Percentiles rank a stretch among this genome's conserved stretches.
Evolutionary conservation across 2,329 filamentous ascomycete species (phyloP).

Genomic region (Zelopaecilomyces penicillatus): DNA sequence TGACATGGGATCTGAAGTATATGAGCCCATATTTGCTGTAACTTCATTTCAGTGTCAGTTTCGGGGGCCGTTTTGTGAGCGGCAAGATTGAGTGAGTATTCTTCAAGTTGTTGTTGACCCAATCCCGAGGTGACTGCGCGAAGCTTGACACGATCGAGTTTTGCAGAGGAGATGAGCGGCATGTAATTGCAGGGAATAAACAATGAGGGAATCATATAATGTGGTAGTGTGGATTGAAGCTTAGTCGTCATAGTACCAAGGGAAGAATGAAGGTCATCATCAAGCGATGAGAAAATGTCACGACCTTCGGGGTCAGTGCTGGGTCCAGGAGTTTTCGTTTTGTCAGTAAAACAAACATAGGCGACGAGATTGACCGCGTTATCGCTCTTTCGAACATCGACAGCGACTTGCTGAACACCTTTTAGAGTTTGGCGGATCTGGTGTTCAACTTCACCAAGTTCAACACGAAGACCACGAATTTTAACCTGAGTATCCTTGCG

Average conservation of each 20-base stretch:
- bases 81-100: conserved; percentile 2
- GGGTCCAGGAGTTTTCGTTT: neutral
- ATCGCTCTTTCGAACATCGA: neutral
- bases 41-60: conserved; percentile 2
- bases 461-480: neutral
- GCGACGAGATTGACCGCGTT: neutral
- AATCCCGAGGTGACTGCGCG: too few relatives aligned
- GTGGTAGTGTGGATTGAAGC: neutral
- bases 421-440: neutral
- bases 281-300: neutral
- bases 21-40: conserved; percentile 6
- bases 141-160: neutral
- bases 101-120: neutral
- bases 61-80: conserved; percentile 4
- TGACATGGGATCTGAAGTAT: conserved; percentile 3
- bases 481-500: neutral
- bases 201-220: neutral
- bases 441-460: neutral
- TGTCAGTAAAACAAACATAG: neutral
- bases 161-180: neutral
- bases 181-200: neutral
- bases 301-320: neutral
- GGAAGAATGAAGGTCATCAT: neutral
- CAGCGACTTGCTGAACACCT: neutral
- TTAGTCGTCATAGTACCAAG: neutral